Evolutionary conservation across 257 asterid genomes (phyloP).

Genomic region (Solanum okadae): DNA sequence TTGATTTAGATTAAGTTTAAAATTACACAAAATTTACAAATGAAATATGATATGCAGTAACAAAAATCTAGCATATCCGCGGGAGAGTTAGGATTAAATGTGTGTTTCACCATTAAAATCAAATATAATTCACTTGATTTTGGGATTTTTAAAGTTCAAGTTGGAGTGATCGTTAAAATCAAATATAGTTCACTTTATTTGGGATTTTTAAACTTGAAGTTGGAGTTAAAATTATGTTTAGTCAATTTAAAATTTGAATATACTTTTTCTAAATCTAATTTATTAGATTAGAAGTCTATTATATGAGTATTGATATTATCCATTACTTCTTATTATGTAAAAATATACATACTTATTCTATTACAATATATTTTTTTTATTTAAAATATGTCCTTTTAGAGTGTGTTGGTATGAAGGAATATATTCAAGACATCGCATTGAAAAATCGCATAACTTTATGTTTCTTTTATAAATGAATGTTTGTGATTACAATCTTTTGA

Average conservation of each 20-base stretch:
- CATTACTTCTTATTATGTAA: neutral
- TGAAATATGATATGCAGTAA: neutral
- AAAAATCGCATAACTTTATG: too few species aligned
- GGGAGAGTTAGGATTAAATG: neutral
- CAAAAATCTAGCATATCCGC: neutral
- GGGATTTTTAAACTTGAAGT: neutral
- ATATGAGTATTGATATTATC: neutral
- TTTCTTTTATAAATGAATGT: too few species aligned
- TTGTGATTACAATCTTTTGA: too few species aligned
- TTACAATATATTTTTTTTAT: neutral
- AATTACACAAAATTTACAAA: too few species aligned
- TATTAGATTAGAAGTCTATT: neutral
- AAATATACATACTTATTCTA: too few species aligned
- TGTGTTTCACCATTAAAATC: neutral
- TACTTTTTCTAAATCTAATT: neutral
- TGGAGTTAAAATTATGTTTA: neutral
- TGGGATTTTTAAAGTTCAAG: neutral
- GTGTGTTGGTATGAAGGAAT: neutral
- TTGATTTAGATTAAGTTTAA: too few species aligned
- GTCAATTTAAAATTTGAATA: too few species aligned
- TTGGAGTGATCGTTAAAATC: neutral
- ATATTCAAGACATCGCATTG: neutral
- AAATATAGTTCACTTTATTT: neutral
- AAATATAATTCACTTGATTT: too few species aligned
- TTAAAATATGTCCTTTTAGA: too few species aligned